phyloP scores from a whole-genome alignment of 345 rosid species.

The Erysimum cheiranthoides region DNA sequence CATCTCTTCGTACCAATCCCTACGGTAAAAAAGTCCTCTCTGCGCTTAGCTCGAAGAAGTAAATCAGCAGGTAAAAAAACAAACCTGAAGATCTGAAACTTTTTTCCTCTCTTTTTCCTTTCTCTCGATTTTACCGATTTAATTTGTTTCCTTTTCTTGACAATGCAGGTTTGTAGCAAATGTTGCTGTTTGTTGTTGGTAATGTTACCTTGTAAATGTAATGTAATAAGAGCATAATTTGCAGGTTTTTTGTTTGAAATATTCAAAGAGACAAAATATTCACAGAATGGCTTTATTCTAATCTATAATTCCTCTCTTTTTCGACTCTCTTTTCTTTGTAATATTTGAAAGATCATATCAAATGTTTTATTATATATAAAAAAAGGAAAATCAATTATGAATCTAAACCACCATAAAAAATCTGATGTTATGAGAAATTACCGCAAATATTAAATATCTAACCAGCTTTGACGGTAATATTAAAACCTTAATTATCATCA shows the following conservation, averaged over 20 bases:
- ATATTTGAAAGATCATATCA: not conserved
- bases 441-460: too few relatives aligned
- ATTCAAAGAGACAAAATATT: constrained; percentile 13
- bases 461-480: not conserved
- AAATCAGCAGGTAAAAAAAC: constrained; percentile 40
- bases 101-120: not conserved
- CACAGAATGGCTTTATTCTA: constrained; percentile 27
- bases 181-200: constrained; percentile 36
- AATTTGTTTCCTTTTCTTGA: constrained; percentile 18
- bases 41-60: constrained; percentile 67
- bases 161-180: constrained; percentile 42
- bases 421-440: too few relatives aligned
- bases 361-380: not conserved
- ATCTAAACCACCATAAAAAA: too few relatives aligned
- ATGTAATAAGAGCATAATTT: constrained; percentile 49
- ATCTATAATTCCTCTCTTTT: constrained; percentile 10
- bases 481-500: too few relatives aligned
- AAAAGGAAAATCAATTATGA: not conserved
- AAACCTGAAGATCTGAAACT: not conserved
- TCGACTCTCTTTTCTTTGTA: constrained; percentile 12
- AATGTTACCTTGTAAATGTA: constrained; percentile 50
- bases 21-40: constrained; percentile 87
- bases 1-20: constrained; percentile 71
- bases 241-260: constrained; percentile 30
- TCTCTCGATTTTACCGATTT: not conserved